Evolutionary conservation across 306 rosid genomes (phyloP).

Genomic region (Senna tora): DNA sequence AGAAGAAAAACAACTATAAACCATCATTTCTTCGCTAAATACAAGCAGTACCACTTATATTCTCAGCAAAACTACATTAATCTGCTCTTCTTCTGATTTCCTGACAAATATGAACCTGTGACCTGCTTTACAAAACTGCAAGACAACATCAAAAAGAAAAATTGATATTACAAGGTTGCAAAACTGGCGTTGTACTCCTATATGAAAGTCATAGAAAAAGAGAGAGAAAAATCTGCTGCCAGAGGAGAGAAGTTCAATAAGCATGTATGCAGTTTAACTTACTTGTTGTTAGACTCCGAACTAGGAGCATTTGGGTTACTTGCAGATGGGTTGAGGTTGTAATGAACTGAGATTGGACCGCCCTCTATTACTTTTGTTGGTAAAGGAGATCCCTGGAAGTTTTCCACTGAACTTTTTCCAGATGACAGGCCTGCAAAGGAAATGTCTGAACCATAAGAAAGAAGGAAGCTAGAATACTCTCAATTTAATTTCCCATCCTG

Average conservation of each 20-base stretch:
- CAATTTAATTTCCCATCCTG: slow-evolving; percentile 10
- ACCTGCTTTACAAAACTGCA: slow-evolving; percentile 69
- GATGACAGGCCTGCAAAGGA: slow-evolving; percentile 68
- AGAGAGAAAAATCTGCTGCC: neutral
- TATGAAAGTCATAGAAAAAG: slow-evolving; percentile 9
- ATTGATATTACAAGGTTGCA: slow-evolving; percentile 30
- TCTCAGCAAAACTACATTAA: slow-evolving; percentile 31
- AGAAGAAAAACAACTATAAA: slow-evolving; percentile 43
- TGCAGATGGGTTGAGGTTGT: slow-evolving; percentile 58
- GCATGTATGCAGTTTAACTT: slow-evolving; percentile 39
- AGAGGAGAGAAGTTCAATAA: slow-evolving; percentile 10
- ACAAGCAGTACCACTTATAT: slow-evolving; percentile 24
- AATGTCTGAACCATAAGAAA: slow-evolving; percentile 26
- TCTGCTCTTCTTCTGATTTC: slow-evolving; percentile 42
- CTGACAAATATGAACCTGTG: slow-evolving; percentile 50
- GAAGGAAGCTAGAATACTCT: neutral
- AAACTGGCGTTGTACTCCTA: neutral
- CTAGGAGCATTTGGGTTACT: slow-evolving; percentile 50
- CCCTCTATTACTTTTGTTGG: slow-evolving; percentile 51
- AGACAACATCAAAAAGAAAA: slow-evolving; percentile 31
- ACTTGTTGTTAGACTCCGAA: slow-evolving; percentile 64
- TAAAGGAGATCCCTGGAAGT: slow-evolving; percentile 64
- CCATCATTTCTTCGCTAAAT: slow-evolving; percentile 20
- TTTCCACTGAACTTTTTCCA: slow-evolving; percentile 46
- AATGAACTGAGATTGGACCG: slow-evolving; percentile 54